Evolutionary conservation across 257 asterid genomes (phyloP).

Genomic region (Capsicum chinense): DNA sequence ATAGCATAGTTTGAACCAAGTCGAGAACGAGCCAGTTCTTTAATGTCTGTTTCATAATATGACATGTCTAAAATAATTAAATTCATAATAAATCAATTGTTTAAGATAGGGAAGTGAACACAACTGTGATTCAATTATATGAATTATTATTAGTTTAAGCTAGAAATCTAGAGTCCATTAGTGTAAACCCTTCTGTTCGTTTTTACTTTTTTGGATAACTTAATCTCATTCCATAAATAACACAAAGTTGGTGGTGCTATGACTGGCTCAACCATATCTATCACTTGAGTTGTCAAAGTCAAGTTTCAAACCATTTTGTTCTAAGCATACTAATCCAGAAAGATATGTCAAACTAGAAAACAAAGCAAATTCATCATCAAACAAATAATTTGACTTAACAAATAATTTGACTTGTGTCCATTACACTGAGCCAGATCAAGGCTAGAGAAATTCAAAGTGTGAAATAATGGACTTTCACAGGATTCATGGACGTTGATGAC

Average conservation of each 20-base stretch:
- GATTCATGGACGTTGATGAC: slow-evolving; percentile 30
- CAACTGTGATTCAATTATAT: not conserved
- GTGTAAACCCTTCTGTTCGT: not conserved
- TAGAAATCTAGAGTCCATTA: not conserved
- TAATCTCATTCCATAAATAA: not conserved
- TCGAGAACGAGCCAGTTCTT: not conserved
- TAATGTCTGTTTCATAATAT: not conserved
- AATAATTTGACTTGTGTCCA: slow-evolving; percentile 2
- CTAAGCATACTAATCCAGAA: not conserved
- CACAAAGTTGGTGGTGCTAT: not conserved
- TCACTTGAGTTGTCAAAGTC: not conserved
- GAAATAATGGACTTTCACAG: slow-evolving; percentile 26
- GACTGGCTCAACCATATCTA: slow-evolving; percentile 20
- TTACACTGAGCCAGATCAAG: not conserved
- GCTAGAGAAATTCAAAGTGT: slow-evolving; percentile 8
- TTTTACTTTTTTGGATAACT: not conserved
- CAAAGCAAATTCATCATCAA: slow-evolving; percentile 18
- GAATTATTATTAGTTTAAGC: not conserved
- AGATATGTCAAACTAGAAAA: not conserved
- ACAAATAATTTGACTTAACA: not conserved
- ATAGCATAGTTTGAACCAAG: not conserved
- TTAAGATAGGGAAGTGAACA: not conserved
- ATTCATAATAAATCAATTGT: not conserved
- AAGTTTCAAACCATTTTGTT: not conserved
- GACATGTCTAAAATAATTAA: not conserved